Evolutionary conservation across 306 rosid species (phyloP).

Genomic region (Psophocarpus tetragonolobus): DNA sequence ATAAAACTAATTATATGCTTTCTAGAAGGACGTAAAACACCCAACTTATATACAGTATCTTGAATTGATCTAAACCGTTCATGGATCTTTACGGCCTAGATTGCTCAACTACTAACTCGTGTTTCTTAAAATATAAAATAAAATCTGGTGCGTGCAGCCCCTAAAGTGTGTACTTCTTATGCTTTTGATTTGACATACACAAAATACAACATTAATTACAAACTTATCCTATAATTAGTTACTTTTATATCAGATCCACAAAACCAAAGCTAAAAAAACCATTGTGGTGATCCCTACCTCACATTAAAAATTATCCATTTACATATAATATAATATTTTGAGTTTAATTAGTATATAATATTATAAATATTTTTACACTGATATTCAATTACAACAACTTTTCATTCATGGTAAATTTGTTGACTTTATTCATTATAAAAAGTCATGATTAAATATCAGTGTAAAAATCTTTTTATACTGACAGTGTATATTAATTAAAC

Average conservation of each 20-base stretch:
- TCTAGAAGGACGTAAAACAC: slow-evolving; percentile 18
- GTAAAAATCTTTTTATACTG: too few relatives aligned
- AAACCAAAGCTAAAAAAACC: slow-evolving; percentile 9
- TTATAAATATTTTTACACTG: too few relatives aligned
- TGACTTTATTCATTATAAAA: too few relatives aligned
- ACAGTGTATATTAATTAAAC: too few relatives aligned
- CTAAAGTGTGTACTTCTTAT: neutral
- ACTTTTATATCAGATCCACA: neutral
- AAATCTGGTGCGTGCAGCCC: neutral
- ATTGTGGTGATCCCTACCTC: neutral
- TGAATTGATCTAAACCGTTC: neutral
- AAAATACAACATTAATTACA: too few relatives aligned
- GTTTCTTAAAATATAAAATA: neutral
- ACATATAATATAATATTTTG: too few relatives aligned
- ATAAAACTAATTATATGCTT: neutral
- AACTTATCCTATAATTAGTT: neutral
- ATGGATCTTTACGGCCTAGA: slow-evolving; percentile 26
- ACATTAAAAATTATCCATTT: too few relatives aligned
- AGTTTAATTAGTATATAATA: too few relatives aligned
- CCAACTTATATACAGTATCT: neutral
- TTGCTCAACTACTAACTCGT: neutral
- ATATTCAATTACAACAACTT: too few relatives aligned
- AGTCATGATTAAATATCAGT: too few relatives aligned
- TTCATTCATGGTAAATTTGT: too few relatives aligned
- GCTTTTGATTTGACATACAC: neutral